Evolutionary conservation across 768 basidiomycete species (phyloP).

Genomic region (Suillus sp.): DNA sequence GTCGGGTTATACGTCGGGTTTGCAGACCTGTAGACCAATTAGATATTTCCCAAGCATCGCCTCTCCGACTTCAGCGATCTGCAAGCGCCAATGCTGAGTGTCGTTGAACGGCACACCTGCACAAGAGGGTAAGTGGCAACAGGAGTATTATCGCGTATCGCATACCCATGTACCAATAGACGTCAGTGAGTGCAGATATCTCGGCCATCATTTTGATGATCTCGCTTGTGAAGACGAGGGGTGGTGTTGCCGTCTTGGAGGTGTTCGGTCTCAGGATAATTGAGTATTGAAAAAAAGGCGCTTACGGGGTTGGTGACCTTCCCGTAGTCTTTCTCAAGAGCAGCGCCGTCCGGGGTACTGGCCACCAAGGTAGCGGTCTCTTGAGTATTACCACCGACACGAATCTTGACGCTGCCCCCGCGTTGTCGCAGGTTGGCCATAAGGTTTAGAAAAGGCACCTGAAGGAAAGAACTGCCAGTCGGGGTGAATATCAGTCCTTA

Average conservation of each 20-base stretch:
- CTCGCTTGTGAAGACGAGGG: slow-evolving; percentile 63
- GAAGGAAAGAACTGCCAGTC: slow-evolving; percentile 45
- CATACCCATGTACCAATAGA: slow-evolving; percentile 66
- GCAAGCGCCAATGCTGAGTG: slow-evolving; percentile 50
- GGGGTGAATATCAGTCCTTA: background rate
- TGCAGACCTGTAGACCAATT: slow-evolving; percentile 48
- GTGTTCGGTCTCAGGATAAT: background rate
- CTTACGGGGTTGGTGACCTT: slow-evolving; percentile 44
- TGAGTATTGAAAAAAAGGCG: background rate
- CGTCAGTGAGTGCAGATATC: slow-evolving; percentile 57
- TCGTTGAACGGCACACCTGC: slow-evolving; percentile 68
- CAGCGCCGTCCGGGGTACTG: slow-evolving; percentile 47
- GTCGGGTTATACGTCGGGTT: background rate
- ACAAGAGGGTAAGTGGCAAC: slow-evolving; percentile 9
- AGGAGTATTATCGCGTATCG: background rate
- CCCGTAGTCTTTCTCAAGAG: slow-evolving; percentile 50
- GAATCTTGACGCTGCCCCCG: slow-evolving; percentile 61
- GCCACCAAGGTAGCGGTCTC: slow-evolving; percentile 58
- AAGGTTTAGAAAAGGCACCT: slow-evolving; percentile 76
- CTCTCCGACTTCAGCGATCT: slow-evolving; percentile 60
- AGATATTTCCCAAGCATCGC: slow-evolving; percentile 64
- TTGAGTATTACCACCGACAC: slow-evolving; percentile 82
- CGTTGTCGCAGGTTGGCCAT: slow-evolving; percentile 71
- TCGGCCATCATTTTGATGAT: slow-evolving; percentile 67
- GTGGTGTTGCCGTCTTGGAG: slow-evolving; percentile 62